Evolutionary conservation across 257 asterid genomes (phyloP), one percentile per base, ranked within the genome.

Genomic region (Capsicum pubescens): DNA sequence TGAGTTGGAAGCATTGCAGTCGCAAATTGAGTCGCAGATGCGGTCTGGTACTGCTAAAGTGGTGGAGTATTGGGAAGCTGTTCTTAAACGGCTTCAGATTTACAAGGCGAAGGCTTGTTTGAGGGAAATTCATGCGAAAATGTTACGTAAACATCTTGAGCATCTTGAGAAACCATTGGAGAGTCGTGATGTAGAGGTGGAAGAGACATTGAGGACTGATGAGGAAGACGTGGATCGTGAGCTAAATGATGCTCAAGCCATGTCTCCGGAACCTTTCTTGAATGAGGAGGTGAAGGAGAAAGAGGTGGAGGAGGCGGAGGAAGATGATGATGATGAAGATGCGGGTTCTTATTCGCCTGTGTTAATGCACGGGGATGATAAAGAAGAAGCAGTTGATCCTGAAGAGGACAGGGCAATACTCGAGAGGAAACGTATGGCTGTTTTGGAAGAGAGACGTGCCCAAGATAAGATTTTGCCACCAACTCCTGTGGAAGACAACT

Each of bases 61-160:
- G 66, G 99, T 94, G 52, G 98, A 94, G 72, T 95, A 92, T 84
- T 95, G 99, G 99, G 99, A 95, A 87, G 98, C 97, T 63, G 90
- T 95, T 79, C 93, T 95, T 44, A 94, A 94, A 84, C 93, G 95
- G 81, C 95, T 95, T 71, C 99, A 92, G 52, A 95, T 95, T 64
- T 95, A 88, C 90, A 95, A 95, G 91, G 99, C 99, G 54, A 94
- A 94, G 97, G 98, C 98, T 84, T 92, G 93, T 87, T 88, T 96
- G 86, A 93, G 92, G 89, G 98, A 94, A 90, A 93, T 94, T 39
- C 99, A 94, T 86, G 92, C 97, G 59, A 93, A 92, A 84, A 87
- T 93, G 93, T 88, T 96, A 90, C 95, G 91, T 42, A 88, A 84
- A 89, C 93, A 93, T 90, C 90, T 94, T 87, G 90, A 92, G 42